Evolutionary conservation across 2,329 filamentous ascomycete genomes (phyloP).

Genomic region (Colletotrichum chrysophilum): DNA sequence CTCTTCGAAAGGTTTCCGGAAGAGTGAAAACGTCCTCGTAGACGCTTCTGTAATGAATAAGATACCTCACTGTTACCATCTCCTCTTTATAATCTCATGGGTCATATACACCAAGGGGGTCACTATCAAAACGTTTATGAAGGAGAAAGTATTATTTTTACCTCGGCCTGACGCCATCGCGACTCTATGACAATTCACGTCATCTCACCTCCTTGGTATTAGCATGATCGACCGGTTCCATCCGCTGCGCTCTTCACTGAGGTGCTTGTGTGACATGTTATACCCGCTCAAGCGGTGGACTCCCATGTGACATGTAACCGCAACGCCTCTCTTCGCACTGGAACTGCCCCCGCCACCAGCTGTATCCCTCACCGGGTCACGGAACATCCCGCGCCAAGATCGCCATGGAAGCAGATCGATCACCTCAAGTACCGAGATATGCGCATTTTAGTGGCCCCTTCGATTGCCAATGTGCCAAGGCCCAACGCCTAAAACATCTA

Average conservation of each 20-base stretch:
- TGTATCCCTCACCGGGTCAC: not conserved
- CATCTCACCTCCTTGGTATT: not conserved
- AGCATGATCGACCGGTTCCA: not conserved
- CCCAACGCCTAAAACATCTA: not conserved
- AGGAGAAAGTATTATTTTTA: not conserved
- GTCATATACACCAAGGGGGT: rapidly evolving
- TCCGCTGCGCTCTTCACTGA: not conserved
- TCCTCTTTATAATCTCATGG: too few relatives aligned
- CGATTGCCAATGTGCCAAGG: not conserved
- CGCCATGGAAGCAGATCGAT: not conserved
- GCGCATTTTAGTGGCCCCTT: not conserved
- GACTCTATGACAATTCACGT: not conserved
- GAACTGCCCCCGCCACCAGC: not conserved
- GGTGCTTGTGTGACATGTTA: not conserved
- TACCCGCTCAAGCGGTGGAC: not conserved
- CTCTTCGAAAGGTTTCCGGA: rapidly evolving
- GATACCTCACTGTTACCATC: too few relatives aligned
- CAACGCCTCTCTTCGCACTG: not conserved
- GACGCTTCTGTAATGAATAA: too few relatives aligned
- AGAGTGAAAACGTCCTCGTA: rapidly evolving
- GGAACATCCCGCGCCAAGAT: not conserved
- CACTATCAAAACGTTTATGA: not conserved
- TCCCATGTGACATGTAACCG: not conserved
- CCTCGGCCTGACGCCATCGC: not conserved
- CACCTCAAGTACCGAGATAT: not conserved